These are phyloP conservation scores for Mikania micrantha DNA, from an alignment of 129 eudicot species.

Conservation along the genomic window DNA sequence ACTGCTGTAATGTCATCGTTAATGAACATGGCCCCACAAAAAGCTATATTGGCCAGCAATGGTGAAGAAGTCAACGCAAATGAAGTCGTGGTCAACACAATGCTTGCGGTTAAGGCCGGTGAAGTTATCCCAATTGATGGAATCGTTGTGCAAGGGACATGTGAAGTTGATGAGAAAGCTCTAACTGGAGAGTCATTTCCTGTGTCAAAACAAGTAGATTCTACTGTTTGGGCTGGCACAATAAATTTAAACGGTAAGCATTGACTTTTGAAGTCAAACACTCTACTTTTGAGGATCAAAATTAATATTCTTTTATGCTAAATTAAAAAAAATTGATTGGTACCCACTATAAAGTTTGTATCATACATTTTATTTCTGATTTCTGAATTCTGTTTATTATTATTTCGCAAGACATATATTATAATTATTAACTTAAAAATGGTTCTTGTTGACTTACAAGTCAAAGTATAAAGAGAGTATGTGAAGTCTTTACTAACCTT, in stretches of 20 bases:
- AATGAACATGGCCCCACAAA: conserved; percentile 71
- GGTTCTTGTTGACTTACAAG: conserved; percentile 1
- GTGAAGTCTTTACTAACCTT: background rate
- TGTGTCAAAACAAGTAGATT: conserved; percentile 58
- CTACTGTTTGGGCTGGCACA: conserved; percentile 90
- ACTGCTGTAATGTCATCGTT: conserved; percentile 72
- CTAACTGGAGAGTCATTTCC: conserved; percentile 93
- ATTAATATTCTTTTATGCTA: background rate
- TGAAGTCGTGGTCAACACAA: conserved; percentile 62
- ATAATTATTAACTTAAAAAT: background rate
- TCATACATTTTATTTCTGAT: background rate
- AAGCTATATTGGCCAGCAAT: conserved; percentile 62
- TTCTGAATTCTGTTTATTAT: background rate
- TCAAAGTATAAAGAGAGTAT: background rate
- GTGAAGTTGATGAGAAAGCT: conserved; percentile 87
- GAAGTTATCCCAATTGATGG: conserved; percentile 86
- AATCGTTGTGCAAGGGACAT: conserved; percentile 62
- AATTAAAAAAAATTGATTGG: background rate
- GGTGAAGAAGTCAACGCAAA: conserved; percentile 60
- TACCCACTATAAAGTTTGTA: background rate
- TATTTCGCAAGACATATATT: background rate
- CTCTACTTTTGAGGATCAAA: background rate
- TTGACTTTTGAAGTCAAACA: conserved; percentile 12
- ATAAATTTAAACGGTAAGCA: conserved; percentile 73
- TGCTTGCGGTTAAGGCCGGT: conserved; percentile 75